phyloP scores from a whole-genome alignment of 768 basidiomycete genomes.

The Rickenella mellea region DNA sequence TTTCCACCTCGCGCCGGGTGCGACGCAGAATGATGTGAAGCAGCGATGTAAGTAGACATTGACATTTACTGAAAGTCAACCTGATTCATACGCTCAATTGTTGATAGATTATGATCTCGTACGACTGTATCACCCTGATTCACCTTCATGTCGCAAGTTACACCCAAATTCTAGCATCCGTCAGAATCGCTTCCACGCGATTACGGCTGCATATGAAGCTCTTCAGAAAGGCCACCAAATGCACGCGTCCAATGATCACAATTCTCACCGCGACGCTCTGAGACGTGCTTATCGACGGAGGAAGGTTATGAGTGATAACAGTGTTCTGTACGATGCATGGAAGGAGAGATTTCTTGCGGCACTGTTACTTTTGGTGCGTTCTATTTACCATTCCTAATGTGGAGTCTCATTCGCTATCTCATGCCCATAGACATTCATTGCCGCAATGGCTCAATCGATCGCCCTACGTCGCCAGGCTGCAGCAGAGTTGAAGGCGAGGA shows the following conservation, averaged over 20 bases:
- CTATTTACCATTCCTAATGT: too few relatives aligned
- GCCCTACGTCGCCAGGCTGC: too few relatives aligned
- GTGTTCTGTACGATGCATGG: constrained; percentile 48
- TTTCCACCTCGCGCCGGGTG: constrained; percentile 47
- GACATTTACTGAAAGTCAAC: constrained; percentile 2
- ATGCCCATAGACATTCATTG: too few relatives aligned
- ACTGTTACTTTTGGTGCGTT: too few relatives aligned
- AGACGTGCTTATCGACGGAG: constrained; percentile 23
- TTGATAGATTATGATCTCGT: constrained; percentile 68
- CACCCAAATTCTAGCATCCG: constrained; percentile 32
- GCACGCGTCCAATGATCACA: constrained; percentile 12
- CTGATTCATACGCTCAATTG: neutral
- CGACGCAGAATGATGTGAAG: constrained; percentile 46
- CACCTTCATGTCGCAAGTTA: constrained; percentile 30
- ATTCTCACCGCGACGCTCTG: constrained; percentile 29
- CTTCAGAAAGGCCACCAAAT: constrained; percentile 51
- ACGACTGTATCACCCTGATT: constrained; percentile 71
- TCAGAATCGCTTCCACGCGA: constrained; percentile 60
- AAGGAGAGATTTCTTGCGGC: constrained; percentile 54
- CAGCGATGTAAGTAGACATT: constrained; percentile 37
- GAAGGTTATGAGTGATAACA: constrained; percentile 37
- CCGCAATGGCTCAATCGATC: too few relatives aligned
- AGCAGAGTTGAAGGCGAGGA: too few relatives aligned
- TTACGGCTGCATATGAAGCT: constrained; percentile 57
- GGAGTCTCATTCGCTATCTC: too few relatives aligned